Evolutionary conservation across 805 yeast species (phyloP).

Genomic region (Brettanomyces anomalus): DNA sequence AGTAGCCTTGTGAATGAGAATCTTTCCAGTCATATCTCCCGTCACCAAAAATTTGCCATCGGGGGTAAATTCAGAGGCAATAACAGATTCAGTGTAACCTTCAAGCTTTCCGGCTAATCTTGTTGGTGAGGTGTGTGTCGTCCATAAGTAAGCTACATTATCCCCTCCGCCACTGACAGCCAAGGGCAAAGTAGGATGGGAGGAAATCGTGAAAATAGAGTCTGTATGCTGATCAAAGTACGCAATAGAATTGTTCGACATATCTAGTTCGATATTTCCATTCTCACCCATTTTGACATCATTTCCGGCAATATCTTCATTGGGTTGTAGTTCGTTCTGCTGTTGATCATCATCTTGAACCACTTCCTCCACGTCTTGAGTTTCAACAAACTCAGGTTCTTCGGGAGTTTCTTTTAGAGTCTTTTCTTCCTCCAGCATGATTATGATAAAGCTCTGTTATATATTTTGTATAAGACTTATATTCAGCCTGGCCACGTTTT

Average conservation of each 20-base stretch:
- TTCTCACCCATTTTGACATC: constrained; percentile 27
- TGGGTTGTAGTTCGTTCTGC: constrained; percentile 33
- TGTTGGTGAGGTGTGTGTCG: constrained; percentile 81
- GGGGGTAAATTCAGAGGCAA: constrained; percentile 71
- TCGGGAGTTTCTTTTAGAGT: constrained; percentile 2
- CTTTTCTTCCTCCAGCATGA: no score
- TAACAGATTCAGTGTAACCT: constrained; percentile 84
- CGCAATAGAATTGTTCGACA: constrained; percentile 81
- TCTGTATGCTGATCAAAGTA: constrained; percentile 89
- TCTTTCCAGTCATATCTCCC: constrained; percentile 91
- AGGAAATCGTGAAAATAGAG: constrained; percentile 72
- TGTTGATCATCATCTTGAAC: constrained; percentile 26
- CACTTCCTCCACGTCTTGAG: constrained; percentile 26
- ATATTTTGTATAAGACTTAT: no score
- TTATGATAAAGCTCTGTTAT: no score
- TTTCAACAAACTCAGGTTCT: constrained; percentile 17
- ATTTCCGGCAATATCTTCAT: constrained; percentile 17
- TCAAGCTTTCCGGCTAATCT: constrained; percentile 63
- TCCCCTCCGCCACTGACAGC: constrained; percentile 97
- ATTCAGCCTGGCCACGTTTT: no score
- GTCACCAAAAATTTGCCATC: constrained; percentile 79
- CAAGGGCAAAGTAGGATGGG: constrained; percentile 78
- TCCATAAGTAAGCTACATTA: constrained; percentile 83
- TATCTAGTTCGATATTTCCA: constrained; percentile 64
- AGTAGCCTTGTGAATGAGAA: constrained; percentile 60